Conservation (phyloP, 371 early-diverging fungal genomes). For the Mortierella sp. region DNA sequence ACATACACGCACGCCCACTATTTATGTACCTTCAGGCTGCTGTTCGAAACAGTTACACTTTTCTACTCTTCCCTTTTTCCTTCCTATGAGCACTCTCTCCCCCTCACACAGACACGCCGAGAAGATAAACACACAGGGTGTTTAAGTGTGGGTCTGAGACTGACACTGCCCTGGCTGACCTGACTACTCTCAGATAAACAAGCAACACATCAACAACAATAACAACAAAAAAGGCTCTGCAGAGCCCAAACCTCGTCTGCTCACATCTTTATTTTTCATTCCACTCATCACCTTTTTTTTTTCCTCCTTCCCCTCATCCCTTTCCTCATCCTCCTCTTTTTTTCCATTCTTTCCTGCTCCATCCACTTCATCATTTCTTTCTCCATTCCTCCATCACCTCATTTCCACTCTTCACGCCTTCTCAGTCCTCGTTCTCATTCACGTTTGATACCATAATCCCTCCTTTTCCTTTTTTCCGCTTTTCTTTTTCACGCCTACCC, state of each 20-base stretch:
- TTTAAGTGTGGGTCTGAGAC: not conserved
- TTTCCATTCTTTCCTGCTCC: not conserved
- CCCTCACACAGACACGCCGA: conserved; percentile 4
- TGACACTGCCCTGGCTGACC: no score
- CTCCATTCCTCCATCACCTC: not conserved
- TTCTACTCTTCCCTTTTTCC: not conserved
- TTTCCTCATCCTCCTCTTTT: not conserved
- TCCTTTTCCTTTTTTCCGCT: not conserved
- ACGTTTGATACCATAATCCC: conserved; percentile 8
- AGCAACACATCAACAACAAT: no score
- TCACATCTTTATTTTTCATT: not conserved
- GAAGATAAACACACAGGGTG: not conserved
- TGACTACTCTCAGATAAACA: not conserved
- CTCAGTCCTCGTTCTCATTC: not conserved
- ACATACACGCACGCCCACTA: not conserved
- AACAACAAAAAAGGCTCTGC: no score
- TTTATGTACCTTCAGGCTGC: not conserved
- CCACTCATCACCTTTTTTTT: conserved; percentile 1
- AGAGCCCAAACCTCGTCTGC: conserved; percentile 3
- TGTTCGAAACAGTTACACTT: not conserved
- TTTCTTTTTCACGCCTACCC: not conserved
- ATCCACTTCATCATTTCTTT: not conserved
- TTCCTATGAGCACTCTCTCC: not conserved
- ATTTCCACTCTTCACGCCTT: not conserved
- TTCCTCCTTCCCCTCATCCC: not conserved